A percentile compares a stretch with the other conserved stretches of the same genome.
These are phyloP conservation scores for Suillus hirtellus DNA, from an alignment of 768 basidiomycete genomes.

Conservation along the genomic window DNA sequence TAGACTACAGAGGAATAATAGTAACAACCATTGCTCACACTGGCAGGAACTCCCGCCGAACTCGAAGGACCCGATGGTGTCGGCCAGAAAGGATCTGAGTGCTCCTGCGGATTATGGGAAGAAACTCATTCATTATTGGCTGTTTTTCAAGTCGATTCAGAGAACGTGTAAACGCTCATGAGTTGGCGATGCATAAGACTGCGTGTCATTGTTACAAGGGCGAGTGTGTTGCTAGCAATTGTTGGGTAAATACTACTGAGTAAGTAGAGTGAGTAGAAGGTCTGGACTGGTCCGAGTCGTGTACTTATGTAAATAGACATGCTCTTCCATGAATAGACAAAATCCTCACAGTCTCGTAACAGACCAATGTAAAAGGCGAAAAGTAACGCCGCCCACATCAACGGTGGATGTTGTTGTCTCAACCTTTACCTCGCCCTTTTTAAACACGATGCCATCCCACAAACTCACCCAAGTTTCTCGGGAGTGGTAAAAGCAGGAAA, in stretches of 20 bases:
- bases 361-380: background rate
- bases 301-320: background rate
- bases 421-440: conserved; percentile 8
- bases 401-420: background rate
- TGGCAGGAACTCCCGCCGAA: background rate
- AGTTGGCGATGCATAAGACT: background rate
- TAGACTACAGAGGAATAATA: background rate
- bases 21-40: background rate
- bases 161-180: too few species aligned
- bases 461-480: conserved; percentile 17
- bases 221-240: too few species aligned
- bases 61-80: background rate
- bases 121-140: background rate
- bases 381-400: background rate
- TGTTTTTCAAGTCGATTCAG: background rate
- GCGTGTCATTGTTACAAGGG: background rate
- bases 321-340: background rate
- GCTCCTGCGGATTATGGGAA: background rate
- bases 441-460: conserved; percentile 15
- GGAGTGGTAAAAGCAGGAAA: conserved; percentile 19
- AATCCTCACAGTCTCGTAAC: background rate
- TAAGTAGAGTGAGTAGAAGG: background rate
- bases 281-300: background rate
- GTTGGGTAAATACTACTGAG: background rate
- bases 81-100: background rate